Evolutionary conservation across 345 rosid genomes (phyloP).

Genomic region (Rhizophora mangle): DNA sequence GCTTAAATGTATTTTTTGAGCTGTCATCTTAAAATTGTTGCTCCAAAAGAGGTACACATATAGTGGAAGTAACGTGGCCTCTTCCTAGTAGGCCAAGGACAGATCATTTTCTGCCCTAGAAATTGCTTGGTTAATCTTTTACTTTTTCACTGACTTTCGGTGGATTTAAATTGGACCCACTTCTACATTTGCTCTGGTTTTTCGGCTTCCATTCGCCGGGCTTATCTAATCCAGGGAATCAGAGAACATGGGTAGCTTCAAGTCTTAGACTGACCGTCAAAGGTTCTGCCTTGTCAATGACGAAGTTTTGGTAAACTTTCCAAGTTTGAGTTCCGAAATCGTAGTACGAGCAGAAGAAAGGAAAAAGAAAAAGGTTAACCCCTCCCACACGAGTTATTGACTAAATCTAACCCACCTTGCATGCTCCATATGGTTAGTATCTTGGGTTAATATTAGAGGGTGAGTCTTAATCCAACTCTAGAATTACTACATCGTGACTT

Average conservation of each 20-base stretch:
- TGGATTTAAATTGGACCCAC: constrained; percentile 14
- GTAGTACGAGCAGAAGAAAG: no score
- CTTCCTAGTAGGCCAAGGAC: constrained; percentile 1
- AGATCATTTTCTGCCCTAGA: constrained; percentile 13
- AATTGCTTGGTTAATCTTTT: neutral
- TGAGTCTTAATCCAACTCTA: no score
- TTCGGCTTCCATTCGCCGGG: neutral
- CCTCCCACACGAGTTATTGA: no score
- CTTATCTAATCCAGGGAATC: constrained; percentile 11
- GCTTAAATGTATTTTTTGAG: neutral
- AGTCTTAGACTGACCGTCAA: neutral
- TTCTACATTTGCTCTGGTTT: constrained; percentile 2
- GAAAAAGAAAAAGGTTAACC: no score
- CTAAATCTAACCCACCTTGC: no score
- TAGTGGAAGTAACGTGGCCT: constrained; percentile 26
- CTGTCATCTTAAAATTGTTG: neutral
- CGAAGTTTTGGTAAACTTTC: no score
- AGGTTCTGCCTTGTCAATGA: no score
- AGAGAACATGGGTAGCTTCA: constrained; percentile 17
- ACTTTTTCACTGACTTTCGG: constrained; percentile 14
- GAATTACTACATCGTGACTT: no score
- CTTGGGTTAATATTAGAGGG: no score
- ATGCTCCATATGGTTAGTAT: no score
- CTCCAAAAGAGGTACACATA: neutral
- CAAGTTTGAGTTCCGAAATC: no score